Evolutionary conservation across 148 eudicot genomes (phyloP).

Genomic region (Fallopia convolvulus): DNA sequence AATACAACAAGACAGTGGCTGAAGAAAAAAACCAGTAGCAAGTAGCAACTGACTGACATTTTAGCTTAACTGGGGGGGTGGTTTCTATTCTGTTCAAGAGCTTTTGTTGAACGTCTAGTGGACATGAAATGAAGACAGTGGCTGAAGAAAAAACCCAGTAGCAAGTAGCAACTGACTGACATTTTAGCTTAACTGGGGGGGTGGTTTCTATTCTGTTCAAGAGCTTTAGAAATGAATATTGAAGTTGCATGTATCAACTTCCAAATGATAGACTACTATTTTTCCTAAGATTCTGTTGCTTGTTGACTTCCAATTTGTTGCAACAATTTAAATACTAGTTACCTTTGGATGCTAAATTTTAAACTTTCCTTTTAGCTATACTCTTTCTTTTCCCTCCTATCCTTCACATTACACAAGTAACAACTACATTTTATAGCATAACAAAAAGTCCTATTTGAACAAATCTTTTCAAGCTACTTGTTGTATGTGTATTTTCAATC

Average conservation of each 20-base stretch:
- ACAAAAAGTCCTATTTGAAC: no score
- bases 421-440: no score
- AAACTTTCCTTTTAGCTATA: no score
- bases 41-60: not conserved
- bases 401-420: no score
- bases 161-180: constrained; percentile 5
- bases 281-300: no score
- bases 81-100: constrained; percentile 30
- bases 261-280: not conserved
- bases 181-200: not conserved
- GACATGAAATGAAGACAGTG: constrained; percentile 1
- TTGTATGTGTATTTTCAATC: no score
- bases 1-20: constrained; percentile 47
- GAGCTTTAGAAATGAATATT: not conserved
- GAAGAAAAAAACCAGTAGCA: not conserved
- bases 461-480: no score
- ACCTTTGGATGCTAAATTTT: not conserved
- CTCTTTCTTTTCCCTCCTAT: no score
- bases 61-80: not conserved
- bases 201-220: constrained; percentile 29
- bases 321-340: not conserved
- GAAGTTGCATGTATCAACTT: not conserved
- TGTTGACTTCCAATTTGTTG: not conserved
- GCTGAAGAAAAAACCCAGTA: not conserved
- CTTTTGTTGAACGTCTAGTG: constrained; percentile 37